Percentiles rank a stretch among this genome's conserved stretches.
Evolutionary conservation across 2,329 filamentous ascomycete genomes (phyloP).

Genomic region (Dothistroma pini): DNA sequence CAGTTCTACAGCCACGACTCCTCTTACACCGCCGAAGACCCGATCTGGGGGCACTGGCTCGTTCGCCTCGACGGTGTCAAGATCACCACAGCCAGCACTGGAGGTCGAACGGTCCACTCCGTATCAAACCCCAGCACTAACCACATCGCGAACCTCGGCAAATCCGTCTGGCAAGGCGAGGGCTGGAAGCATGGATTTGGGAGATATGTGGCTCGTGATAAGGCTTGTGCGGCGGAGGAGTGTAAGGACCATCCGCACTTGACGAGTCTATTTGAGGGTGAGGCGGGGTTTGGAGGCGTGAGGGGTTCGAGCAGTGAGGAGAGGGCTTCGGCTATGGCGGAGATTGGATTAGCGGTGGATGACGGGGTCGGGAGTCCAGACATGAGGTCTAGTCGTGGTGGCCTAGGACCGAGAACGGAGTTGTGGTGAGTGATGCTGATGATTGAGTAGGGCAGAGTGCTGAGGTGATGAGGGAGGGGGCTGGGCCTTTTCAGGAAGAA

Average conservation of each 20-base stretch:
- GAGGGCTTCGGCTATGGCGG: background rate
- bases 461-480: background rate
- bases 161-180: background rate
- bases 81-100: background rate
- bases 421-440: background rate
- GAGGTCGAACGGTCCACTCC: background rate
- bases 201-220: background rate
- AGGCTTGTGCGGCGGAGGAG: background rate
- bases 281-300: background rate
- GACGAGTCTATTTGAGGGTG: background rate
- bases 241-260: background rate
- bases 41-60: background rate
- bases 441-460: background rate
- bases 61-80: background rate
- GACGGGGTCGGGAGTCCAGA: background rate
- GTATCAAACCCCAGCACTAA: background rate
- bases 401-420: background rate
- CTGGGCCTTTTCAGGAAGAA: background rate
- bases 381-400: background rate
- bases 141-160: background rate
- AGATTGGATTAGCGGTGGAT: background rate
- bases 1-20: background rate
- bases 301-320: background rate
- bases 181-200: background rate
- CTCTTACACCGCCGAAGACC: background rate